Conservation (phyloP, 768 basidiomycete genomes). For the Boletus patriciae region DNA sequence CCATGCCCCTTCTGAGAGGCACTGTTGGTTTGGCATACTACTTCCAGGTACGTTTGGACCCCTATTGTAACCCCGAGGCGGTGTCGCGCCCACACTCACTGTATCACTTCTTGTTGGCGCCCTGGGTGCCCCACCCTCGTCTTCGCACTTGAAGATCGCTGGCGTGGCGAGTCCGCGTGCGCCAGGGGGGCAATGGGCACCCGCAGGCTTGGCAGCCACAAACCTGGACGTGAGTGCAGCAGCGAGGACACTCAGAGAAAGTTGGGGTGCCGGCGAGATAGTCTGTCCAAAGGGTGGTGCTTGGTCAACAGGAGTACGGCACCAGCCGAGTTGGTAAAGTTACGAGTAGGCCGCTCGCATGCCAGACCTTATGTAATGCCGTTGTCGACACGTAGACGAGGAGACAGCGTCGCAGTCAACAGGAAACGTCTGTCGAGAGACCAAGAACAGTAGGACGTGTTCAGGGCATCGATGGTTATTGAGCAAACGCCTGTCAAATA, state of each 20-base stretch:
- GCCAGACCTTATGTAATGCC: conserved; percentile 88
- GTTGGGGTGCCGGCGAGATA: conserved; percentile 68
- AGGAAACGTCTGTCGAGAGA: conserved; percentile 91
- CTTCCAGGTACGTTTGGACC: conserved; percentile 51
- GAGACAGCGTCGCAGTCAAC: conserved; percentile 95
- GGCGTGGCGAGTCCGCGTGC: conserved; percentile 89
- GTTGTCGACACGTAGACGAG: conserved; percentile 94
- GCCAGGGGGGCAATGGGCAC: conserved; percentile 92
- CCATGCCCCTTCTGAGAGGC: conserved; percentile 31
- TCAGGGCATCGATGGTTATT: conserved; percentile 87
- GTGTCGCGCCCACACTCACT: conserved; percentile 56
- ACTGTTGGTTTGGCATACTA: conserved; percentile 39
- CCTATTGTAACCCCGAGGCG: conserved; percentile 58
- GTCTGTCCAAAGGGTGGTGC: conserved; percentile 64
- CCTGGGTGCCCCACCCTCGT: conserved; percentile 72
- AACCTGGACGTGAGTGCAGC: conserved; percentile 55
- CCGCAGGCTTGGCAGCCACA: conserved; percentile 63
- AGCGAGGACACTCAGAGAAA: conserved; percentile 55
- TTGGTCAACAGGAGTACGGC: conserved; percentile 66
- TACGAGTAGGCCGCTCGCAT: conserved; percentile 89
- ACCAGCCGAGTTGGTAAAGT: conserved; percentile 86
- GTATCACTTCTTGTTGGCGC: conserved; percentile 39
- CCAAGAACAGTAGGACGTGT: conserved; percentile 46
- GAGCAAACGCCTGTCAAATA: conserved; percentile 89
- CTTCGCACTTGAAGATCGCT: conserved; percentile 86